These are phyloP conservation scores for Mollisiaceae sp. DNA, from an alignment of 2,329 filamentous ascomycete genomes.

Conservation along the genomic window DNA sequence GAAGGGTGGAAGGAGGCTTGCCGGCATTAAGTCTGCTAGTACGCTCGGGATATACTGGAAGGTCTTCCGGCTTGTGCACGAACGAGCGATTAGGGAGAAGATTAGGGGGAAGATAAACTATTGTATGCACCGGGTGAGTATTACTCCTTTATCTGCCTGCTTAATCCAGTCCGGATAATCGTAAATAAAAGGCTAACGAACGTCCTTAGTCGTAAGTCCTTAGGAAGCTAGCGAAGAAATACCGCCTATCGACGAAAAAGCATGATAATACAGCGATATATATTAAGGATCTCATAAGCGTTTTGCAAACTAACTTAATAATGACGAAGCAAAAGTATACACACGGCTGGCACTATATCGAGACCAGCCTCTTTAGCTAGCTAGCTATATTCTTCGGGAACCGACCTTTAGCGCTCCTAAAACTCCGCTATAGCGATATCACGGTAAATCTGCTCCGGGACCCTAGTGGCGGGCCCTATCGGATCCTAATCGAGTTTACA, in stretches of 20 bases:
- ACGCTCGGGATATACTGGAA: slow-evolving; percentile 41
- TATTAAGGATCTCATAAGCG: slow-evolving; percentile 33
- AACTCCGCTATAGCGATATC: slow-evolving; percentile 29
- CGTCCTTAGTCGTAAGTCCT: slow-evolving; percentile 33
- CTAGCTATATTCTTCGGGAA: slow-evolving; percentile 27
- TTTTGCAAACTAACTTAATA: slow-evolving; percentile 37
- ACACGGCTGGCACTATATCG: slow-evolving; percentile 35
- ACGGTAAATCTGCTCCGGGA: slow-evolving; percentile 25
- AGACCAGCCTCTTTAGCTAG: slow-evolving; percentile 25
- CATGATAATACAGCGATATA: slow-evolving; percentile 35
- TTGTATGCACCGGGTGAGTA: slow-evolving; percentile 29
- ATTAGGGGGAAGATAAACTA: slow-evolving; percentile 31
- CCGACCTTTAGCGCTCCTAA: slow-evolving; percentile 27
- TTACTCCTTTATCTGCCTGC: slow-evolving; percentile 20
- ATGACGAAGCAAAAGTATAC: slow-evolving; percentile 39
- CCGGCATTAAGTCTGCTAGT: slow-evolving; percentile 23
- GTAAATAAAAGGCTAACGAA: slow-evolving; percentile 25
- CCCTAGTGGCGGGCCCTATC: slow-evolving; percentile 18
- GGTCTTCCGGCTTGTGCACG: slow-evolving; percentile 37
- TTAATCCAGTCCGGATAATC: slow-evolving; percentile 21
- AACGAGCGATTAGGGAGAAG: slow-evolving; percentile 32
- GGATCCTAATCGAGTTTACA: slow-evolving; percentile 27
- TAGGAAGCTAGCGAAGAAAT: slow-evolving; percentile 32
- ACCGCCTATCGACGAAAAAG: slow-evolving; percentile 34
- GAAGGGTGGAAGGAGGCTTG: slow-evolving; percentile 21